phyloP scores from a whole-genome alignment of 2,329 filamentous ascomycete genomes.

The Coleophoma crateriformis region DNA sequence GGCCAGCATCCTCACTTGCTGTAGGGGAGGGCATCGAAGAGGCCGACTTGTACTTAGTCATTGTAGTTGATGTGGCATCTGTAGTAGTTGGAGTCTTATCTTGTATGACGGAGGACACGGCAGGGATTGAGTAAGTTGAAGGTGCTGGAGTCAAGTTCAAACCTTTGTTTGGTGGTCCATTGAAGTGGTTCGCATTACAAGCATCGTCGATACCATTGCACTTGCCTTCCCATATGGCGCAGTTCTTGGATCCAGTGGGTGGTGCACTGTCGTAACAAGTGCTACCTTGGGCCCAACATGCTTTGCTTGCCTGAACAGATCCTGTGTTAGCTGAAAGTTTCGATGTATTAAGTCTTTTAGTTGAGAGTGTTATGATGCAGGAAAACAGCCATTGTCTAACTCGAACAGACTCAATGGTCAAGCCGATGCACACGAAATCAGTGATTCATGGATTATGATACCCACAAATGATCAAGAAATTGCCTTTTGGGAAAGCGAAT shows the following conservation, averaged over 20 bases:
- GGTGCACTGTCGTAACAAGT: constrained; percentile 54
- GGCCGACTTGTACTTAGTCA: background rate
- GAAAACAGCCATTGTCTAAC: background rate
- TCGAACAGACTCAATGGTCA: too few relatives aligned
- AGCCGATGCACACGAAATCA: too few relatives aligned
- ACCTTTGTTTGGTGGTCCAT: constrained; percentile 41
- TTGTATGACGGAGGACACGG: constrained; percentile 12
- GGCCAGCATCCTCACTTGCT: background rate
- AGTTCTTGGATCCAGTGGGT: constrained; percentile 54
- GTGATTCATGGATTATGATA: too few relatives aligned
- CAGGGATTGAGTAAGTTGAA: constrained; percentile 16
- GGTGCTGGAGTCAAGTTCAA: constrained; percentile 27
- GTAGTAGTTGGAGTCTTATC: background rate
- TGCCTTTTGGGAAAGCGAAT: background rate
- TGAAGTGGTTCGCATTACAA: constrained; percentile 37
- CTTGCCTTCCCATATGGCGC: constrained; percentile 56
- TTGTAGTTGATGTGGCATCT: constrained; percentile 24
- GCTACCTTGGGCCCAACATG: constrained; percentile 54
- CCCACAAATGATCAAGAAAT: background rate
- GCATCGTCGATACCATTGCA: constrained; percentile 43
- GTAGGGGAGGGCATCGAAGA: background rate
- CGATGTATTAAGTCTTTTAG: too few relatives aligned
- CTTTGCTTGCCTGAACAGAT: constrained; percentile 30
- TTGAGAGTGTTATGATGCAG: background rate
- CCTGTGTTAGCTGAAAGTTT: too few relatives aligned